Percentiles rank a stretch among this genome's conserved stretches.
Evolutionary conservation across 345 rosid species (phyloP).

Genomic region (Nephelium lappaceum): DNA sequence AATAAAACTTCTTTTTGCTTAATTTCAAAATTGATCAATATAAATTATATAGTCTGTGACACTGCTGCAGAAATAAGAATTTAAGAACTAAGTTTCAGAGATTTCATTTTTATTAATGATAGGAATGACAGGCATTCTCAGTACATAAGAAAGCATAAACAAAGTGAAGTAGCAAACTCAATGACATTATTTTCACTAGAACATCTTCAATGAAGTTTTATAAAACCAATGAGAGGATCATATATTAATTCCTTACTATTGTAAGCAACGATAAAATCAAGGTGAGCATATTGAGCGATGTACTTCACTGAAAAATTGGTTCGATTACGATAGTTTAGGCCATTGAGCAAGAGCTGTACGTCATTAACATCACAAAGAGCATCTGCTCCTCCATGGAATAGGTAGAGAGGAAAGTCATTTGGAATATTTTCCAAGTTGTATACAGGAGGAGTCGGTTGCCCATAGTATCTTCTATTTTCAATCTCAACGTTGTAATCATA

Average conservation of each 20-base stretch:
- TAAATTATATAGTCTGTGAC: too few relatives aligned
- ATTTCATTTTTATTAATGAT: background rate
- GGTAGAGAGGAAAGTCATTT: constrained; percentile 45
- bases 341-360: constrained; percentile 40
- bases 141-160: background rate
- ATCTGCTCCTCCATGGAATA: constrained; percentile 51
- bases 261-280: constrained; percentile 43
- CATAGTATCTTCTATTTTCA: constrained; percentile 44
- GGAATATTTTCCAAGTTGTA: constrained; percentile 49
- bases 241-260: constrained; percentile 48
- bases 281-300: constrained; percentile 40
- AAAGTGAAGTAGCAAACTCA: background rate
- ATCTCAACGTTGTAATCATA: constrained; percentile 36
- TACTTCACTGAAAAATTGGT: constrained; percentile 36
- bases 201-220: constrained; percentile 31
- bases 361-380: constrained; percentile 41
- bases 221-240: constrained; percentile 48
- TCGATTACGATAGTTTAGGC: constrained; percentile 35
- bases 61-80: too few relatives aligned
- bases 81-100: too few relatives aligned
- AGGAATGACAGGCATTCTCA: background rate
- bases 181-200: background rate
- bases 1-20: background rate
- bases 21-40: background rate
- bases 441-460: constrained; percentile 41